These are phyloP conservation scores for Tetracladium setigerum DNA, from an alignment of 495 filamentous ascomycete genomes.

Conservation along the genomic window DNA sequence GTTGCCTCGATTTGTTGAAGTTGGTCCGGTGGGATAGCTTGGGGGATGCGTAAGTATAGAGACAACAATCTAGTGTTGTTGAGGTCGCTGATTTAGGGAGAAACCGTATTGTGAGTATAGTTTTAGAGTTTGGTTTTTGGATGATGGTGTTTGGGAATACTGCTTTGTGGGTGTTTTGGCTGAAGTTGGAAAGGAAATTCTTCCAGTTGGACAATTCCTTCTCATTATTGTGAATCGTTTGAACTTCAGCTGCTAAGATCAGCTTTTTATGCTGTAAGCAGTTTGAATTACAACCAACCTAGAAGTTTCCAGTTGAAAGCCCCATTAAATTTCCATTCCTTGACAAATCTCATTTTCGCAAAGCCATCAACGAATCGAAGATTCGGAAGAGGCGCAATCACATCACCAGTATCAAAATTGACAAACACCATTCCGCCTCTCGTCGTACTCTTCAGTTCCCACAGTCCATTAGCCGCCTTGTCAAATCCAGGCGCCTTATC, in stretches of 20 bases:
- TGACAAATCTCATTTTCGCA: conserved; percentile 22
- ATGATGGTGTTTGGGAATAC: background rate
- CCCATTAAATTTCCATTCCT: conserved; percentile 31
- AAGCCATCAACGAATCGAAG: background rate
- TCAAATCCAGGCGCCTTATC: conserved; percentile 47
- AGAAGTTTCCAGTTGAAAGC: conserved; percentile 40
- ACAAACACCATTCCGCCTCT: conserved; percentile 34
- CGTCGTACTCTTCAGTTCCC: conserved; percentile 32
- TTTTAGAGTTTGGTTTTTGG: conserved; percentile 4
- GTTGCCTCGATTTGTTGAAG: conserved; percentile 3
- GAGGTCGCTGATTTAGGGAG: conserved; percentile 9
- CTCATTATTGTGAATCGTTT: background rate
- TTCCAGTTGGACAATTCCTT: background rate
- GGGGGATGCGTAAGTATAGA: background rate
- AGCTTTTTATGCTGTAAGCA: conserved; percentile 16
- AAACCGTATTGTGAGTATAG: conserved; percentile 5
- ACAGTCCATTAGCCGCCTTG: conserved; percentile 43
- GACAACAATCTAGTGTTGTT: conserved; percentile 15
- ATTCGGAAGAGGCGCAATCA: conserved; percentile 3
- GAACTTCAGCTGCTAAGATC: background rate
- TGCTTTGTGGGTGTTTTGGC: background rate
- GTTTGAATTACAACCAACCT: conserved; percentile 6
- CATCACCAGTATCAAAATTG: conserved; percentile 30
- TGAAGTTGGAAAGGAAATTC: background rate
- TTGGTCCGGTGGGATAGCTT: background rate